Conservation (phyloP, 2,329 filamentous ascomycete species). For the Furcasterigmium furcatum region DNA sequence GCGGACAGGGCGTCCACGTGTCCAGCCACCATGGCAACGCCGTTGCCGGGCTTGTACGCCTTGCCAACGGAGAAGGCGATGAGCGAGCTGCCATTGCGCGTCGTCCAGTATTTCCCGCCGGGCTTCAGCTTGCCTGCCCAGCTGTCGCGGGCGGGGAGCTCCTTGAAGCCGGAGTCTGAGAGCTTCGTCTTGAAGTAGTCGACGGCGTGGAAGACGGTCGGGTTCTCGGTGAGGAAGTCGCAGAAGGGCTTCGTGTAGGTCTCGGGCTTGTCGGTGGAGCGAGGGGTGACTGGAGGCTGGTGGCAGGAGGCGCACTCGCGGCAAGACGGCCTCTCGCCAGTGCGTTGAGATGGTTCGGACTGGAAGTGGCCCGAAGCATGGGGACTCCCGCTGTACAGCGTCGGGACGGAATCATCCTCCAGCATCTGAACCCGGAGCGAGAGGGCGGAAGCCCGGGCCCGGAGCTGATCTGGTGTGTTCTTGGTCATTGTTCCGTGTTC, state of each 20-base stretch:
- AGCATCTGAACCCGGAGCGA: constrained; percentile 39
- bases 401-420: constrained; percentile 24
- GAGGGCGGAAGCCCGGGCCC: constrained; percentile 38
- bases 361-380: constrained; percentile 28
- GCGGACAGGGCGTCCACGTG: constrained; percentile 93
- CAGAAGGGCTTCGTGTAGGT: constrained; percentile 81
- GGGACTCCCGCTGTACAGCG: constrained; percentile 43
- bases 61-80: constrained; percentile 83
- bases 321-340: constrained; percentile 14
- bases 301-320: constrained; percentile 7
- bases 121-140: constrained; percentile 72
- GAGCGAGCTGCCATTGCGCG: constrained; percentile 80
- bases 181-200: constrained; percentile 74
- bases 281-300: constrained; percentile 18
- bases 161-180: constrained; percentile 67
- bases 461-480: constrained; percentile 40
- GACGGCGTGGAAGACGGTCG: constrained; percentile 90
- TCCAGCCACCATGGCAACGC: constrained; percentile 82
- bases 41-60: constrained; percentile 79
- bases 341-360: neutral
- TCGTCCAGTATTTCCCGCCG: constrained; percentile 86
- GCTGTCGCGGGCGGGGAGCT: constrained; percentile 73
- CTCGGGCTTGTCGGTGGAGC: constrained; percentile 45
- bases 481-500: constrained; percentile 45
- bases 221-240: constrained; percentile 83